Evolutionary conservation across 2,329 filamentous ascomycete species (phyloP), one percentile per base, ranked within the genome.

Genomic region (Cladosporium sp.): DNA sequence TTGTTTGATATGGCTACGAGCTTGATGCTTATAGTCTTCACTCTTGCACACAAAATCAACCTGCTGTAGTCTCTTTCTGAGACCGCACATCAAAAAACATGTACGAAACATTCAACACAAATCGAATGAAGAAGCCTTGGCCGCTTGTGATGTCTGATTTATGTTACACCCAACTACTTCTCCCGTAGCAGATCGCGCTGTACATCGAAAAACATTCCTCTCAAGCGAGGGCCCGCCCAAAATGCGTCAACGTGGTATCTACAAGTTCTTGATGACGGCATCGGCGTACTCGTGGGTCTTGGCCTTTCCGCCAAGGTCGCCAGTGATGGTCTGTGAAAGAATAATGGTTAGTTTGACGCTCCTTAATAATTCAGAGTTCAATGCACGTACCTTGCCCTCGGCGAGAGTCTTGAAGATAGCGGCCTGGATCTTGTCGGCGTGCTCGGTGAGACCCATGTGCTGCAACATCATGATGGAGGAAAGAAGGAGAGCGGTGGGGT

Each of bases 381-480:
- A n/a, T 55, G 30, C 57, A 70, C 78, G 69, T 73, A 85, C 82
- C 88, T 97, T 97, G 81, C 94, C 94, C 84, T 99, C 92, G 61
- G 92, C 88, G 66, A 99, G 84, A 62, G 92, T 96, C 75, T 89
- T 90, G 77, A 99, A 97, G 73, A 93, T 95, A 66, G 94, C 94
- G 78, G 85, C 89, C 84, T 97, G 90, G 73, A 99, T 97, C 76
- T 86, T 87, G 75, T 82, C 76, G 67, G 94, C 94, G 76, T 97
- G 87, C 64, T 90, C 83, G 76, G 80, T 87, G 65, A 99, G 84
- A 72, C 89, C 87, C 93, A 99, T 97, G 81, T 99, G 94, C 78
- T 94, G 88, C 84, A 99, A 81, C 94, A 99, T 97, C 94, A 99
- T 97, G 82, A 97, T 94, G 76, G 90, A 95, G 77, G 86, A 90